Conservation (phyloP, 140 eudicot species). For the Eryngium alpinum region DNA sequence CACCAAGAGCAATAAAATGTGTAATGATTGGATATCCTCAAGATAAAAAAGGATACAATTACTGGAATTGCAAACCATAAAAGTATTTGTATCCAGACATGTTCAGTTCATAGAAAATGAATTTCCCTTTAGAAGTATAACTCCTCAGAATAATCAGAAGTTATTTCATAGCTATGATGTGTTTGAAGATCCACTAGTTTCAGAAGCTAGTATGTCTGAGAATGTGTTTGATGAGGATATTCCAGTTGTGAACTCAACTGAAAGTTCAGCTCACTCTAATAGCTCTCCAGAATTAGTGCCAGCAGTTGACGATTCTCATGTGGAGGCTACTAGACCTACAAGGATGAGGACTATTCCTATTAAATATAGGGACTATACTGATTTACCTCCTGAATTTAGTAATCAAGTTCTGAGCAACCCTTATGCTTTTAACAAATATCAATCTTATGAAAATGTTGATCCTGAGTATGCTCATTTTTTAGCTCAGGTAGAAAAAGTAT, state of each 20-base stretch:
- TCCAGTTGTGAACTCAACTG: too few relatives aligned
- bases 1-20: background rate
- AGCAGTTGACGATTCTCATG: too few relatives aligned
- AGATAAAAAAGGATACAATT: background rate
- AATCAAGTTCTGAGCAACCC: background rate
- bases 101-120: background rate
- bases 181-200: too few relatives aligned
- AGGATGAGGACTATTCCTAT: background rate
- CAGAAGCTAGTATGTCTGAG: too few relatives aligned
- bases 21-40: background rate
- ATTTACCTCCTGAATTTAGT: background rate
- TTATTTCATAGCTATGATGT: too few relatives aligned
- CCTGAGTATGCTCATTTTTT: background rate
- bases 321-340: too few relatives aligned
- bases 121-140: background rate
- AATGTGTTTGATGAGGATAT: too few relatives aligned
- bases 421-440: background rate
- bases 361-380: background rate
- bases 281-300: too few relatives aligned
- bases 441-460: background rate
- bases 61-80: background rate
- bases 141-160: too few relatives aligned
- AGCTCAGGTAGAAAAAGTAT: background rate
- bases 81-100: background rate
- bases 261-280: too few relatives aligned